Percentiles rank a stretch among this genome's conserved stretches.
Evolutionary conservation across 1,284 basidiomycete species (phyloP).

Genomic region (Moesziomyces sp.): DNA sequence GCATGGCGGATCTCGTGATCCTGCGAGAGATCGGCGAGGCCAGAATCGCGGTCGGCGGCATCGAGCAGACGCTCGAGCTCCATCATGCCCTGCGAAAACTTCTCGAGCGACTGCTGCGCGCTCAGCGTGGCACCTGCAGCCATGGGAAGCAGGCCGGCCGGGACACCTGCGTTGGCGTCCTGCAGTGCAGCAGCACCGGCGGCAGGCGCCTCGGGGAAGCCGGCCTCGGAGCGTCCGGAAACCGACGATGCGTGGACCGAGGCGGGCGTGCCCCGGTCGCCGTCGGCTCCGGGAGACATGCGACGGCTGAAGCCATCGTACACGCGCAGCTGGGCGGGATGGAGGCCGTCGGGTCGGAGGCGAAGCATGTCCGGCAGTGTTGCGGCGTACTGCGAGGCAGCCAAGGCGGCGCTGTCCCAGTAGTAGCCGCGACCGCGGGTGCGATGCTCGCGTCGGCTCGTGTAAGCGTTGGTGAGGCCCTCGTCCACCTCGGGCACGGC

Average conservation of each 20-base stretch:
- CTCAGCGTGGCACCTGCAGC: slow-evolving; percentile 30
- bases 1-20: slow-evolving; percentile 87
- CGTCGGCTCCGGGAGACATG: slow-evolving; percentile 42
- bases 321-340: slow-evolving; percentile 83
- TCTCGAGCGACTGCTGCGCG: slow-evolving; percentile 66
- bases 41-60: slow-evolving; percentile 43
- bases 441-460: slow-evolving; percentile 82
- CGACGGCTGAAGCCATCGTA: slow-evolving; percentile 85
- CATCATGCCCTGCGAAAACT: slow-evolving; percentile 61
- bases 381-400: slow-evolving; percentile 76
- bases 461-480: slow-evolving; percentile 81
- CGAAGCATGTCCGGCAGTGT: slow-evolving; percentile 89
- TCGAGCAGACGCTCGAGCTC: slow-evolving; percentile 62
- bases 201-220: slow-evolving; percentile 23
- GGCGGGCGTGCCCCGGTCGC: slow-evolving; percentile 40
- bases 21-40: slow-evolving; percentile 70
- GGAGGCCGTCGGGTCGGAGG: slow-evolving; percentile 84
- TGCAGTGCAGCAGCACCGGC: slow-evolving; percentile 17
- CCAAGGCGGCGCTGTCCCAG: slow-evolving; percentile 61
- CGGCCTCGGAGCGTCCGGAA: slow-evolving; percentile 37
- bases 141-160: slow-evolving; percentile 25
- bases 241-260: slow-evolving; percentile 47
- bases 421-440: slow-evolving; percentile 73
- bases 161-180: slow-evolving; percentile 21
- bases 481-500: slow-evolving; percentile 96